Percentiles rank a stretch among this genome's conserved stretches.
Conservation (phyloP, 129 eudicot genomes). For the Helichrysum umbraculigerum region DNA sequence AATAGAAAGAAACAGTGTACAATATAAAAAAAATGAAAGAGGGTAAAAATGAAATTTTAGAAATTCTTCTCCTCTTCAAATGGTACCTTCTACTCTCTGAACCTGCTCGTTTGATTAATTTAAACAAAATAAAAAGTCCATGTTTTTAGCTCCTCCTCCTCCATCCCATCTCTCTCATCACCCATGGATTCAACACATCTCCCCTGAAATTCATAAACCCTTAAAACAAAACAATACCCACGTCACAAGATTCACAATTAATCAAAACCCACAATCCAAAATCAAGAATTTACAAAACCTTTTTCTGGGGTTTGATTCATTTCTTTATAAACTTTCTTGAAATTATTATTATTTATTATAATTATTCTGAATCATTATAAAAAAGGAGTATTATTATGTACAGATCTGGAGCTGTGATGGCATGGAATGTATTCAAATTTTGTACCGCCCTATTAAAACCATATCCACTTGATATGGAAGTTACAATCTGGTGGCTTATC, state of each 20-base stretch:
- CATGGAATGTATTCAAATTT: slow-evolving; percentile 98
- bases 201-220: slow-evolving; percentile 22
- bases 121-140: neutral
- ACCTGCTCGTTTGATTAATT: too few relatives aligned
- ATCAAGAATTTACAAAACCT: slow-evolving; percentile 7
- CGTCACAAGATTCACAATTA: slow-evolving; percentile 19
- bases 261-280: slow-evolving; percentile 26
- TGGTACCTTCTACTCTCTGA: too few relatives aligned
- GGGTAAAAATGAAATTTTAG: too few relatives aligned
- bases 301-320: slow-evolving; percentile 23
- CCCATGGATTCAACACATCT: neutral
- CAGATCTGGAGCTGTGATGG: slow-evolving; percentile 98
- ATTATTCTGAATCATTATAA: neutral
- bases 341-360: too few relatives aligned
- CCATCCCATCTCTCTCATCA: neutral
- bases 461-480: too few relatives aligned
- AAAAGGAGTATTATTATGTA: slow-evolving; percentile 48
- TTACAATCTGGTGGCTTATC: too few relatives aligned
- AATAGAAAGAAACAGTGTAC: too few relatives aligned
- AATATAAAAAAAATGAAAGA: too few relatives aligned
- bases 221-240: slow-evolving; percentile 22
- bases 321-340: neutral
- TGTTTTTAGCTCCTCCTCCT: neutral
- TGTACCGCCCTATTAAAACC: slow-evolving; percentile 92
- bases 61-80: too few relatives aligned